Evolutionary conservation across 179 eudicot genomes (phyloP).

Genomic region (Spinacia oleracea): DNA sequence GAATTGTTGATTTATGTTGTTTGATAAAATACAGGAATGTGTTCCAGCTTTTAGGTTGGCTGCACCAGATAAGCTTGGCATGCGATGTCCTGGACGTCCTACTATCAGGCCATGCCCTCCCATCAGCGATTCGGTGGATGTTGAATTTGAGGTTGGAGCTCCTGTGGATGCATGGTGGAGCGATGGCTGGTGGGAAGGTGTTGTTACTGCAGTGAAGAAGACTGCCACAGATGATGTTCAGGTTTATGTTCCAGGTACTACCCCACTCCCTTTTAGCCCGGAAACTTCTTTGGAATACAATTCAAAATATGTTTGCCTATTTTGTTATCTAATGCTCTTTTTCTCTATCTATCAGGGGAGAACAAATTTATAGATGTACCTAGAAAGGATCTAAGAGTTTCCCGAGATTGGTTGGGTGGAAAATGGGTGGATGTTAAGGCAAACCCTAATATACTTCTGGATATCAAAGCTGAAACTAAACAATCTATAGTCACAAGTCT

Average conservation of each 20-base stretch:
- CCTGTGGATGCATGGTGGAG: conserved; percentile 94
- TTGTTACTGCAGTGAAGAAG: conserved; percentile 44
- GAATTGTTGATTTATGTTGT: neutral
- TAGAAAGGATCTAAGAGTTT: conserved; percentile 62
- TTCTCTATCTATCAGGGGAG: conserved; percentile 54
- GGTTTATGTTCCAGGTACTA: conserved; percentile 68
- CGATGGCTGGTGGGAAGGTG: conserved; percentile 98
- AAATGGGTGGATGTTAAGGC: conserved; percentile 68
- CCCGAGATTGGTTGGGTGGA: conserved; percentile 84
- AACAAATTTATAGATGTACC: conserved; percentile 50
- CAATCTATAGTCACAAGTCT: conserved; percentile 31
- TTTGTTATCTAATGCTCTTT: neutral
- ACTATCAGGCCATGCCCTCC: conserved; percentile 69
- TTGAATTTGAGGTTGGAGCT: conserved; percentile 55
- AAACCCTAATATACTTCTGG: conserved; percentile 49
- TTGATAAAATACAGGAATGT: conserved; percentile 61
- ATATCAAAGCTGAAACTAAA: conserved; percentile 36
- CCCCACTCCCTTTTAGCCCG: neutral
- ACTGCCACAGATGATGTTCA: conserved; percentile 40
- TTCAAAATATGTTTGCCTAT: neutral
- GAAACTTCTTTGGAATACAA: neutral
- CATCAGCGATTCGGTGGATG: conserved; percentile 24
- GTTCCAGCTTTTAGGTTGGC: conserved; percentile 75
- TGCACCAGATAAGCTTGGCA: conserved; percentile 75
- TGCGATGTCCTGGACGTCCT: conserved; percentile 70